These are phyloP conservation scores for Lojkania enalia DNA, from an alignment of 2,329 filamentous ascomycete genomes.

Conservation along the genomic window DNA sequence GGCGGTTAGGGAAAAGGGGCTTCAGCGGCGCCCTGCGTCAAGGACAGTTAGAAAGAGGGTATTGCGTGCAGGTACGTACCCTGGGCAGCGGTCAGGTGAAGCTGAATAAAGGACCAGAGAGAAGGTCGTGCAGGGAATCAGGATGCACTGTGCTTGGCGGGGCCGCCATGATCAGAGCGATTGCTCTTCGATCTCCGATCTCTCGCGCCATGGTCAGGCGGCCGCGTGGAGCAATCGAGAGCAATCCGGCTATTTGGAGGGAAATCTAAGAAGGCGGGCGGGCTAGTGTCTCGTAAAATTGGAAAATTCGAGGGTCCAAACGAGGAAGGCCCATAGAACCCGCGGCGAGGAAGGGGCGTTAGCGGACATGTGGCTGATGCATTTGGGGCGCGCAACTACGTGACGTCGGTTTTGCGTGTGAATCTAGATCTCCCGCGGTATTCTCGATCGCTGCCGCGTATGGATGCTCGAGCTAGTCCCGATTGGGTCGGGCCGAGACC, in stretches of 20 bases:
- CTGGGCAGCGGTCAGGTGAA: neutral
- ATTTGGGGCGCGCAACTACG: too few relatives aligned
- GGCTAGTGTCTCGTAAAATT: constrained; percentile 1
- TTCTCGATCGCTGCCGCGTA: constrained; percentile 7
- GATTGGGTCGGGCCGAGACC: constrained; percentile 2
- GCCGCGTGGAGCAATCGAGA: neutral
- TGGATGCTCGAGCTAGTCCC: constrained; percentile 1
- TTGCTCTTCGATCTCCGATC: constrained; percentile 8
- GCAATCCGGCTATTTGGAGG: neutral
- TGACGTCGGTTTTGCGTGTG: constrained; percentile 4
- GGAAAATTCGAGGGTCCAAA: constrained; percentile 2
- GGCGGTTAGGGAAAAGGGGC: neutral
- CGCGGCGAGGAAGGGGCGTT: neutral
- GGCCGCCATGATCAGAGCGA: constrained; percentile 2
- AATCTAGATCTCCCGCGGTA: constrained; percentile 3
- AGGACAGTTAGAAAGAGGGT: too few relatives aligned
- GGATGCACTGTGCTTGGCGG: neutral
- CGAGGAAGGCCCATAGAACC: neutral
- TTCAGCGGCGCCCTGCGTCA: neutral
- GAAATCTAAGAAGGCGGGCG: constrained; percentile 5
- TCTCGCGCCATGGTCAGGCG: neutral
- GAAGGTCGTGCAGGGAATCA: neutral
- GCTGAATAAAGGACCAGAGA: neutral
- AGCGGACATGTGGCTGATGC: constrained; percentile 8
- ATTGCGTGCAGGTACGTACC: neutral